Evolutionary conservation across 2,329 filamentous ascomycete genomes (phyloP), one percentile per base, ranked within the genome.

Genomic region (Domatiomyces catenatus): DNA sequence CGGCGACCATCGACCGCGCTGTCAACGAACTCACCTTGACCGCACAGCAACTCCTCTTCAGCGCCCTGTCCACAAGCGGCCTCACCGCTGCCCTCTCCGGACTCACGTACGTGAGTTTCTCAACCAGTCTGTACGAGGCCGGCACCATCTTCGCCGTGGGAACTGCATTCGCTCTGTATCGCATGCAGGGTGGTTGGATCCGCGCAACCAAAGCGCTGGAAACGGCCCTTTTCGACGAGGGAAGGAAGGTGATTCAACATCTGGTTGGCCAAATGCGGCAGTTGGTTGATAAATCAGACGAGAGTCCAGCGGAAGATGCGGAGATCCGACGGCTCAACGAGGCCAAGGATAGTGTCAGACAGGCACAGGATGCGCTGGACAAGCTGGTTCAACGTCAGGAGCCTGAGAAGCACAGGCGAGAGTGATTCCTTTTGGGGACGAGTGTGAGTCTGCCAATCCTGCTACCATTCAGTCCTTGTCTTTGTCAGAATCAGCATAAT

Each of bases 1-100:
- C 74, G 36, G 79, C 80, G 56, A 74, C 88, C 2, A 73, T 80
- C 43, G 67, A 73, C n/a, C 74, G 78, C 53, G 85, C 81, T 0
- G 74, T 88, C 1, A 81, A 83, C 1, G 77, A 80, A 1, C 70
- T 89, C 2, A 84, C 87, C 61, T 79, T 83, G 1, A 70, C 86
- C 0, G 83, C 83, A 1, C 84, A 89, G 65, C 78, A 75, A 51
- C 76, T 89, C 1, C 80, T 94, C 3, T 63, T 93, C 3, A 81
- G 88, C 60, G 84, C 85, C 0, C 68, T 86, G 0, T 83, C 80
- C 48, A 86, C 86, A 0, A 84, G 85, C 0, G 58, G 56, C 17
- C 50, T 61, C 8, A 57, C 59, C 12, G 78, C 79, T 3, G 75
- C 75, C 0, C 68, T 81, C 2, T 75, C 74, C 0, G 71, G 67